Percentiles rank a stretch among this genome's conserved stretches.
phyloP scores from a whole-genome alignment of 192 early-diverging fungal genomes.

The Backusella liffmaniae region DNA sequence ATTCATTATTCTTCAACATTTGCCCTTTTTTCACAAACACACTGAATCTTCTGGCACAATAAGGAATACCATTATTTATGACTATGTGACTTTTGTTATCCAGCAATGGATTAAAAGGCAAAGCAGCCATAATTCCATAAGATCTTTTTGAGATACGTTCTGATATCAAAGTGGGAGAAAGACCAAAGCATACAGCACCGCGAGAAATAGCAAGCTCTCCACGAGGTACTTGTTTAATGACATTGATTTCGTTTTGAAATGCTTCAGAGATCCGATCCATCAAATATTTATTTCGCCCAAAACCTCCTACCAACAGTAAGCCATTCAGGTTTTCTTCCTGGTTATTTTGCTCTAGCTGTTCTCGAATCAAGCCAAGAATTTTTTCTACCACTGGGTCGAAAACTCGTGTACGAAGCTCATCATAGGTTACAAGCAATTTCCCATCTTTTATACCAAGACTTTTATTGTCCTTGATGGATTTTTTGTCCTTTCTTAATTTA shows the following conservation, averaged over 20 bases:
- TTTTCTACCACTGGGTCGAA: slow-evolving; percentile 45
- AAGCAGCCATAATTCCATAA: slow-evolving; percentile 42
- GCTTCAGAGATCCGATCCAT: slow-evolving; percentile 33
- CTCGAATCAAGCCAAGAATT: slow-evolving; percentile 39
- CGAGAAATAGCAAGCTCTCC: slow-evolving; percentile 48
- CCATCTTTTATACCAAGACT: neutral
- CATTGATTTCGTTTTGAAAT: slow-evolving; percentile 35
- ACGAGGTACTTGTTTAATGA: slow-evolving; percentile 40
- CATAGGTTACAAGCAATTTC: neutral
- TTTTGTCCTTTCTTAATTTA: neutral
- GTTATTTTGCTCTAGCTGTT: slow-evolving; percentile 39
- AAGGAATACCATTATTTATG: slow-evolving; percentile 44
- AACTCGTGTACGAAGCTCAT: slow-evolving; percentile 39
- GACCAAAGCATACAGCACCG: slow-evolving; percentile 46
- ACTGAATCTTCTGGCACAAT: slow-evolving; percentile 33
- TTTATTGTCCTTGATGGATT: neutral
- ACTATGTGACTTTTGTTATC: slow-evolving; percentile 40
- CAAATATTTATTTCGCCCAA: slow-evolving; percentile 48
- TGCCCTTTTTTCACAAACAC: slow-evolving; percentile 27
- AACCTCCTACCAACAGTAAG: slow-evolving; percentile 55
- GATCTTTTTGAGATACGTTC: slow-evolving; percentile 37
- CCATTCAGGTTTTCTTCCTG: slow-evolving; percentile 29
- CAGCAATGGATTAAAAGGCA: slow-evolving; percentile 42
- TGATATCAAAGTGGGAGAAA: slow-evolving; percentile 34
- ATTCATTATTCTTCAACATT: slow-evolving; percentile 43